Conservation (phyloP, 2,329 filamentous ascomycete species). For the Trichoderma sp. region DNA sequence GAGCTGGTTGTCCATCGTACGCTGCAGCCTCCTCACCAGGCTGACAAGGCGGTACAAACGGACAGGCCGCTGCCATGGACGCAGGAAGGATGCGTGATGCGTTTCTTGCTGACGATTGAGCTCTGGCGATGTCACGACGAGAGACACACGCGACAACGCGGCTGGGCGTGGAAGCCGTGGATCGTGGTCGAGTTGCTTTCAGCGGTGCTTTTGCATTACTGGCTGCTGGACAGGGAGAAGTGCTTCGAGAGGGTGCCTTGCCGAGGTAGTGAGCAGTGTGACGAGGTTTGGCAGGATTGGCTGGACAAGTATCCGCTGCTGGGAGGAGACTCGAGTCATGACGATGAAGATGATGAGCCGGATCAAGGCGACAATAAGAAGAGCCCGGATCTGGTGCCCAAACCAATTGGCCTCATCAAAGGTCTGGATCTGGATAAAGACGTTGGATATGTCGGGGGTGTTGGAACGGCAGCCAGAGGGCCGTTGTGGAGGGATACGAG, state of each 20-base stretch:
- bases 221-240: conserved; percentile 24
- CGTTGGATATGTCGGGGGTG: conserved; percentile 31
- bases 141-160: conserved; percentile 24
- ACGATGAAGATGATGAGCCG: neutral
- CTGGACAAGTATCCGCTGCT: conserved; percentile 26
- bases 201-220: conserved; percentile 23
- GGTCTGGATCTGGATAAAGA: conserved; percentile 25
- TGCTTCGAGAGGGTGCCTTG: conserved; percentile 22
- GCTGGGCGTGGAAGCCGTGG: conserved; percentile 25
- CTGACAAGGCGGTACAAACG: neutral
- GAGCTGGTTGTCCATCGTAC: neutral
- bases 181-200: conserved; percentile 26
- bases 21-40: neutral
- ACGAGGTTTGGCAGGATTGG: conserved; percentile 34
- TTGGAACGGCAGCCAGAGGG: conserved; percentile 24
- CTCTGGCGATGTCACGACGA: conserved; percentile 26
- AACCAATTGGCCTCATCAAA: conserved; percentile 23
- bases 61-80: neutral
- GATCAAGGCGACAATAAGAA: neutral
- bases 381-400: conserved; percentile 21
- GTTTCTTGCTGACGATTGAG: conserved; percentile 29
- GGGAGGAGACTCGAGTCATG: neutral
- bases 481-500: neutral
- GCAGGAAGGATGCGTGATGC: conserved; percentile 20
- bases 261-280: conserved; percentile 22